These are phyloP conservation scores for Suillus luteus DNA, from an alignment of 768 basidiomycete genomes.

Conservation along the genomic window DNA sequence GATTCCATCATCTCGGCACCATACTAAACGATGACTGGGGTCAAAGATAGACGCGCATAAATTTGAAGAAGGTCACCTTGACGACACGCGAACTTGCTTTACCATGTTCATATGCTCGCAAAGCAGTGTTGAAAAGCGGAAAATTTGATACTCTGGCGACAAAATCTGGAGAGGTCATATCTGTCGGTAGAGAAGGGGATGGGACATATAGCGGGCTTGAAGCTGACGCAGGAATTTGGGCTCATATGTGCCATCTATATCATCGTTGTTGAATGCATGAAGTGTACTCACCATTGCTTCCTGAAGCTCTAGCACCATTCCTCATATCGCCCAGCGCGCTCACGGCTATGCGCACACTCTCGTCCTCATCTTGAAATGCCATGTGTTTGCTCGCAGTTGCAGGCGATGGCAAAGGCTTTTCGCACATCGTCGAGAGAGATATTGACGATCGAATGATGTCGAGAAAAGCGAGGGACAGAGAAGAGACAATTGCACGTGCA, in stretches of 20 bases:
- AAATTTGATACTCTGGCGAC: constrained; percentile 64
- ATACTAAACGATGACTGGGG: constrained; percentile 49
- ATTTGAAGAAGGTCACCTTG: constrained; percentile 54
- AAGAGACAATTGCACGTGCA: constrained; percentile 12
- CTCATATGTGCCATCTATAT: constrained; percentile 1
- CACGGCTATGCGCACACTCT: constrained; percentile 79
- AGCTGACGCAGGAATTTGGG: constrained; percentile 13
- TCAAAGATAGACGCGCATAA: constrained; percentile 15
- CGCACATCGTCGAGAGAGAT: constrained; percentile 18
- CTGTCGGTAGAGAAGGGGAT: constrained; percentile 17
- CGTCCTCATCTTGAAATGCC: constrained; percentile 58
- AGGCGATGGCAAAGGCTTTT: constrained; percentile 19
- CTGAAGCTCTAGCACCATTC: constrained; percentile 37
- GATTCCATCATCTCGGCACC: constrained; percentile 88
- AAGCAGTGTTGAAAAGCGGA: constrained; percentile 72
- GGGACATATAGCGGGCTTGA: constrained; percentile 19
- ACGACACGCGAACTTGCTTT: constrained; percentile 85
- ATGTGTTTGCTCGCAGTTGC: constrained; percentile 9
- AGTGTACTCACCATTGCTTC: constrained; percentile 18
- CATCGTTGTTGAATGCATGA: constrained; percentile 3
- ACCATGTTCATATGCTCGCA: constrained; percentile 77
- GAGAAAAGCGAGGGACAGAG: constrained; percentile 3
- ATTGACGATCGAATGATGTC: constrained; percentile 9
- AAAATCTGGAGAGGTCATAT: constrained; percentile 32
- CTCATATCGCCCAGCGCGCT: constrained; percentile 79